Base-by-base conservation (phyloP, 2,329 filamentous ascomycete genomes). In the Fusarium chlamydosporum region DNA sequence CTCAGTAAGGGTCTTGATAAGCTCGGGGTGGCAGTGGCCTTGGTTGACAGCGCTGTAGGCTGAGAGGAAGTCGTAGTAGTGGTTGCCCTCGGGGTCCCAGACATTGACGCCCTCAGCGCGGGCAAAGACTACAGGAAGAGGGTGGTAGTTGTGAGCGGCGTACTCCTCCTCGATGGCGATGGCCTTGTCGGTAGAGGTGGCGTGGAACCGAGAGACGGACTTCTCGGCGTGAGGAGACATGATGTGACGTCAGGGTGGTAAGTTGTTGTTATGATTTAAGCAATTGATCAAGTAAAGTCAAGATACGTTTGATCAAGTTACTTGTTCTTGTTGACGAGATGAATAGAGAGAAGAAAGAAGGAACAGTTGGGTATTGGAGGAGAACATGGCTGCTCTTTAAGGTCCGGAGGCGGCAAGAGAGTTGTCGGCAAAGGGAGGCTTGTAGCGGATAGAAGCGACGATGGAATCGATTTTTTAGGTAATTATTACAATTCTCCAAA, bases 101-200 rank as follows among this genome's bases (percentile, higher is more conserved):
- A 98, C 96, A 65, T 92, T 90, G 76, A 91, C 91, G 48, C 95
- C 96, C 74, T 90, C 87, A 41, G 94, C 96, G 70, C 89, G 89
- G 58, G 95, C 86, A 80, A 98, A 97, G 77, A 97, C 96, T 63
- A 99, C 90, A 40, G 96, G 96, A 4, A 99, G 88, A 16, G 96
- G 96, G 81, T 98, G 94, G 86, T 99, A 99, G 85, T 99, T 99
- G 88, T 99, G 96, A 48, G 96, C 96, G 50, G 96, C 96, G 80
- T 88, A 95, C 78, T 92, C 85, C 76, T 92, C 85, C 83, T 99
- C 96, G 54, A 89, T 83, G 54, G 89, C 83, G 79, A 97, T 96
- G 74, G 96, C 95, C 73, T 87, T 85, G 60, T 89, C 83, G 42
- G 94, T 94, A 27, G 95, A 94, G 20, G 92, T 79, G 56, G 93